A percentile compares a stretch with the other conserved stretches of the same genome.
These are phyloP conservation scores for Penicillium sp. DNA, from an alignment of 2,329 filamentous ascomycete species.

Conservation along the genomic window DNA sequence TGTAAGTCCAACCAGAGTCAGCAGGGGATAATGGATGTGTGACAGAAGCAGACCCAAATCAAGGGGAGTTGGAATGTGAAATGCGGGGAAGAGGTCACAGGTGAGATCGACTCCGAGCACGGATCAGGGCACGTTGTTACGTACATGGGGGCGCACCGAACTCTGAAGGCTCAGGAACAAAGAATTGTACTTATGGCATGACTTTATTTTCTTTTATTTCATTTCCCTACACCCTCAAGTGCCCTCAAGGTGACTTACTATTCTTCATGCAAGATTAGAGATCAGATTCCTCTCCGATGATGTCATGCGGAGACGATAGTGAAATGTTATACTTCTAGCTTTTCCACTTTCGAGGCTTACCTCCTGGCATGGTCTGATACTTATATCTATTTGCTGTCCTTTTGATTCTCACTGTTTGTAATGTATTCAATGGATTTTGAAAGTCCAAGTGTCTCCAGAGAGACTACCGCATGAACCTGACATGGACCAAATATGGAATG, in stretches of 20 bases:
- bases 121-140: neutral
- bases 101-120: constrained; percentile 4
- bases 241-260: neutral
- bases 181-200: no score
- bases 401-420: no score
- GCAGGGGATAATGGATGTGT: constrained; percentile 4
- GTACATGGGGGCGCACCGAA: no score
- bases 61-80: constrained; percentile 9
- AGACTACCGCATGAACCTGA: no score
- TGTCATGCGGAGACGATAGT: constrained; percentile 23
- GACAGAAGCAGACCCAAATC: constrained; percentile 6
- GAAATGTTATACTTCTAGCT: neutral
- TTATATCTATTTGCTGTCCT: neutral
- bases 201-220: no score
- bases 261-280: neutral
- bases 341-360: neutral
- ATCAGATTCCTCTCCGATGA: constrained; percentile 14
- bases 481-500: no score
- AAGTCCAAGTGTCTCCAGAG: no score
- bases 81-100: constrained; percentile 18
- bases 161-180: no score
- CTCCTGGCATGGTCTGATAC: neutral
- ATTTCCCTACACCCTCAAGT: neutral
- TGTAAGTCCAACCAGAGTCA: neutral
- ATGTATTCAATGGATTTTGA: no score